Base-by-base conservation (phyloP, 352 stramenopile genomes). In the Achlya hypogyna region DNA sequence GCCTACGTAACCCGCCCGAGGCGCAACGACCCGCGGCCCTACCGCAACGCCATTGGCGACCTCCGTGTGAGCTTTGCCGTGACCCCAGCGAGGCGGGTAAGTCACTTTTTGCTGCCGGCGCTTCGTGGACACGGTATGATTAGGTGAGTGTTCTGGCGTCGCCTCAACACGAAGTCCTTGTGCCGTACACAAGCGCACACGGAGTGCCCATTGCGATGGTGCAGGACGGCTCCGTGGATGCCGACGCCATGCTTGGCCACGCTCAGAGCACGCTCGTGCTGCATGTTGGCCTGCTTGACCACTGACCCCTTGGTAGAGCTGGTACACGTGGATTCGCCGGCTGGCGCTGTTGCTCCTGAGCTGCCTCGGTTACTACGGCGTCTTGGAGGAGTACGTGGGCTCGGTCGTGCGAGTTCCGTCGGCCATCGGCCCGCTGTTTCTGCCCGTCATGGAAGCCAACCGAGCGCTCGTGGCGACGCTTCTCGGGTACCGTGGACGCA, bases 121-220 rank as follows among this genome's bases (percentile, higher is more conserved):
- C 22, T 6, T 56, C n/a, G 34, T 42, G 14, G 6, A 31, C 49
- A 29, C 14, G 8, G 49, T 42, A 16, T 42, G 34, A 42, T 14
- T 27, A 63, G 54, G 54, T 63, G 32, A 63, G 54, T 35, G 22
- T 63, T n/a, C 27, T 63, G 20, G 54, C 54, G 14, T 51, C 32
- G 54, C 32, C 53, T 5, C 9, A 28, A 8, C 27, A 51, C 54
- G 32, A 35, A 4, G 8, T 18, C 14, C 28, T 63, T 10, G 18
- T 25, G 9, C 31, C 54, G 6, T 63, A 32, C 54, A 38, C 27
- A 22, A 63, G 29, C 0, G 27, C 18, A 22, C 18, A 20, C 14
- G 54, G 54, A 8, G 54, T 27, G 14, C 20, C 54, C 29, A 51
- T 63, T 18, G 54, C 35, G 32, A 20, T 63, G n/a, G 16, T 63